Percentiles rank a stretch among this genome's conserved stretches.
Evolutionary conservation across 2,329 filamentous ascomycete genomes (phyloP).

Genomic region (Arachnomyces sp.): DNA sequence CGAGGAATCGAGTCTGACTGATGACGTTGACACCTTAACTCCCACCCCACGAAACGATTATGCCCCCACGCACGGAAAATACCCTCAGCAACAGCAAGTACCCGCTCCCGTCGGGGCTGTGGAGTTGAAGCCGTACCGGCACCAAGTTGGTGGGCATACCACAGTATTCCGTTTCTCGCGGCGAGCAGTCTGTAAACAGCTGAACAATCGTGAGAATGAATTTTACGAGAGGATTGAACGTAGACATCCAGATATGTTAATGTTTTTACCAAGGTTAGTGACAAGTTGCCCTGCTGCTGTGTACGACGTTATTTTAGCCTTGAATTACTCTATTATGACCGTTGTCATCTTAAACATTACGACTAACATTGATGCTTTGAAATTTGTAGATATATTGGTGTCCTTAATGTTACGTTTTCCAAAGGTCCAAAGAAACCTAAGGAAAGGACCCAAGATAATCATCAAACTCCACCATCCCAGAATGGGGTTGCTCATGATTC

Average conservation of each 20-base stretch:
- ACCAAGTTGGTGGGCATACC: slow-evolving; percentile 95
- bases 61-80: slow-evolving; percentile 10
- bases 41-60: slow-evolving; percentile 36
- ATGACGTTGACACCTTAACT: slow-evolving; percentile 42
- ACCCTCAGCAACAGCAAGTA: slow-evolving; percentile 4
- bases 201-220: slow-evolving; percentile 96
- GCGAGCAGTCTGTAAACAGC: slow-evolving; percentile 91
- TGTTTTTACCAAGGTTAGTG: slow-evolving; percentile 76
- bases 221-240: slow-evolving; percentile 96
- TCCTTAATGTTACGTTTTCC: slow-evolving; percentile 90
- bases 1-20: slow-evolving; percentile 47
- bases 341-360: neutral
- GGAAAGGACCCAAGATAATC: slow-evolving; percentile 24
- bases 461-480: neutral
- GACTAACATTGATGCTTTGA: neutral
- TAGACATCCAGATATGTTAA: slow-evolving; percentile 78
- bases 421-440: slow-evolving; percentile 62
- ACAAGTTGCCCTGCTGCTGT: slow-evolving; percentile 13
- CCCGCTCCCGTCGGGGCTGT: slow-evolving; percentile 70
- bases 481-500: slow-evolving; percentile 1
- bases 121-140: slow-evolving; percentile 90
- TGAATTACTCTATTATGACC: neutral
- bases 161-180: slow-evolving; percentile 94
- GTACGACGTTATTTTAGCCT: neutral
- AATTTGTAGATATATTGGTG: slow-evolving; percentile 74